Percentiles rank a stretch among this genome's conserved stretches.
phyloP scores from a whole-genome alignment of 1,284 basidiomycete species.

The Exobasidium cylindrosporum region DNA sequence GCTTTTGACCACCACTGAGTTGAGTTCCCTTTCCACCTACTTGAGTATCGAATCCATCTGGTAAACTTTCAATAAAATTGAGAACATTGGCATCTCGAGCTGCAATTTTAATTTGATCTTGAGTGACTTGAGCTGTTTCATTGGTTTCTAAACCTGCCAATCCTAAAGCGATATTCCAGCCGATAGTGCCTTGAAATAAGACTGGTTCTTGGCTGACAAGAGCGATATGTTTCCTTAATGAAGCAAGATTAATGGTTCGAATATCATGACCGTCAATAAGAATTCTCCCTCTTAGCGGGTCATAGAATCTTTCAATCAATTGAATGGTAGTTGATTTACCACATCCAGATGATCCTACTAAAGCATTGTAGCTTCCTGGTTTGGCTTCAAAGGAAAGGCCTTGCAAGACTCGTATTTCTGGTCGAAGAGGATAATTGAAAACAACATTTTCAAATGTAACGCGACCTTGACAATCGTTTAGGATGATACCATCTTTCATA shows the following conservation, averaged over 20 bases:
- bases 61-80: slow-evolving; percentile 41
- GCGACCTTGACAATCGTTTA: slow-evolving; percentile 55
- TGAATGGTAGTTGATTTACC: slow-evolving; percentile 87
- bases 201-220: slow-evolving; percentile 50
- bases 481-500: slow-evolving; percentile 68
- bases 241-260: slow-evolving; percentile 28
- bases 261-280: slow-evolving; percentile 43
- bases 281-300: slow-evolving; percentile 57
- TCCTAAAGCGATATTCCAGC: slow-evolving; percentile 46
- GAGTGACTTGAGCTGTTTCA: slow-evolving; percentile 31
- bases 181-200: slow-evolving; percentile 48
- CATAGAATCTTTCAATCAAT: slow-evolving; percentile 81
- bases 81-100: slow-evolving; percentile 59
- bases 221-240: slow-evolving; percentile 42
- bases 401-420: slow-evolving; percentile 58
- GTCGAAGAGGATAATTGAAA: slow-evolving; percentile 91
- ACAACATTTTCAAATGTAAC: slow-evolving; percentile 72
- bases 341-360: slow-evolving; percentile 78
- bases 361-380: slow-evolving; percentile 84
- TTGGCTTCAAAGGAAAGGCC: slow-evolving; percentile 57
- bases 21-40: slow-evolving; percentile 48
- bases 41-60: slow-evolving; percentile 60
- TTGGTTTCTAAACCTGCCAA: slow-evolving; percentile 39
- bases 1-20: slow-evolving; percentile 49
- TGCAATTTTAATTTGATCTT: slow-evolving; percentile 23